Evolutionary conservation across 2,329 filamentous ascomycete species (phyloP).

Genomic region (Verticillium isaacii): DNA sequence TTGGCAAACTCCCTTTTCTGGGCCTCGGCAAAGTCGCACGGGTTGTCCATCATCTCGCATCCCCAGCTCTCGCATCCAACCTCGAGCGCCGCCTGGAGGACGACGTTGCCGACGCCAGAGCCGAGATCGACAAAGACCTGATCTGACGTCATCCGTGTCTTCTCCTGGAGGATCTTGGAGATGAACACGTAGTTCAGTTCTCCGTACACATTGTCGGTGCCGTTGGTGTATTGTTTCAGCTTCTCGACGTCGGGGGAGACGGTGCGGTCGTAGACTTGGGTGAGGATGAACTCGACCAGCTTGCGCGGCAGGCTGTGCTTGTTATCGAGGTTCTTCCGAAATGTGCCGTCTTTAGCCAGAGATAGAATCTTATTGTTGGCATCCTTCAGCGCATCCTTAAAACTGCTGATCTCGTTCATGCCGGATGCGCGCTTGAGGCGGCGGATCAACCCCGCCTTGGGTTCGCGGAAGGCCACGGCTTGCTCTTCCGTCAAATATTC

Average conservation of each 20-base stretch:
- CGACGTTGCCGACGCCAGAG: constrained; percentile 93
- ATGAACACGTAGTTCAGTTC: constrained; percentile 85
- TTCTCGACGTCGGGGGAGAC: constrained; percentile 85
- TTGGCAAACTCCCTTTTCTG: constrained; percentile 80
- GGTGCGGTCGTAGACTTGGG: constrained; percentile 85
- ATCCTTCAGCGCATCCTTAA: constrained; percentile 65
- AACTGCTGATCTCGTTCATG: constrained; percentile 60
- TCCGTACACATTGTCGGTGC: constrained; percentile 90
- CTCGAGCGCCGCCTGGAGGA: constrained; percentile 88
- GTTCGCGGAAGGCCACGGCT: constrained; percentile 63
- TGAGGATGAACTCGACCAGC: constrained; percentile 75
- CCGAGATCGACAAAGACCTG: constrained; percentile 93
- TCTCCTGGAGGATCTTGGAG: constrained; percentile 71
- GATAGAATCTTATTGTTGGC: constrained; percentile 71
- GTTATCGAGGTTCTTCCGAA: constrained; percentile 66
- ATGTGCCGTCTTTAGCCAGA: constrained; percentile 64
- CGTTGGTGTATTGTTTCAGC: constrained; percentile 80
- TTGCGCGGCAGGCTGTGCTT: constrained; percentile 66
- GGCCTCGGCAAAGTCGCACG: constrained; percentile 72
- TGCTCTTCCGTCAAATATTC: constrained; percentile 74
- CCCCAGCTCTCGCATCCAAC: constrained; percentile 94
- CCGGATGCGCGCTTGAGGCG: constrained; percentile 70
- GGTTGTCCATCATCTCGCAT: constrained; percentile 92
- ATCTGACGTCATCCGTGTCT: constrained; percentile 72
- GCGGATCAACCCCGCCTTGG: constrained; percentile 69